Evolutionary conservation across 208 protist genomes (phyloP).

Genomic region (Acanthamoeba sp.): DNA sequence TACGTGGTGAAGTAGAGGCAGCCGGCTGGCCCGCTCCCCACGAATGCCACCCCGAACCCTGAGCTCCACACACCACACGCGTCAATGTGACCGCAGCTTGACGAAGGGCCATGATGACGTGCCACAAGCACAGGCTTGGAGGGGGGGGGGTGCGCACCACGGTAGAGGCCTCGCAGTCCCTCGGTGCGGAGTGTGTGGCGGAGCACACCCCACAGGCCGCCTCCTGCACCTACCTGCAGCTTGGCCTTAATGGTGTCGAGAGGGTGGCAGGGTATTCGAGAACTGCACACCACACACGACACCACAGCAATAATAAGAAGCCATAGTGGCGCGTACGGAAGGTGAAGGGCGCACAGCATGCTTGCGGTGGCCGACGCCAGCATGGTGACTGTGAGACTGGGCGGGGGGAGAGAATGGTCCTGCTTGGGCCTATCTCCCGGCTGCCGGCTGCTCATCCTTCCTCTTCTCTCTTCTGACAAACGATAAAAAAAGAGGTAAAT

Average conservation of each 20-base stretch:
- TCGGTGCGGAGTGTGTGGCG: not conserved
- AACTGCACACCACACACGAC: not conserved
- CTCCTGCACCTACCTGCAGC: not conserved
- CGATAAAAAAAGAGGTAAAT: not conserved
- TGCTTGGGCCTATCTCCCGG: not conserved
- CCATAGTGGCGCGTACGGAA: no score
- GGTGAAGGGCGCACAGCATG: constrained; percentile 4
- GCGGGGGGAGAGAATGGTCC: not conserved
- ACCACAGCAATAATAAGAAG: no score
- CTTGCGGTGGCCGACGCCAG: constrained; percentile 5
- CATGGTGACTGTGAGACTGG: not conserved
- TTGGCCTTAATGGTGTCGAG: constrained; percentile 54
- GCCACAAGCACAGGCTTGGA: not conserved
- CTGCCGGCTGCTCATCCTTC: not conserved
- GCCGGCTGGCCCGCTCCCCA: constrained; percentile 32
- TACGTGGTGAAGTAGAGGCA: constrained; percentile 73
- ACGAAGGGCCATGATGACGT: no score
- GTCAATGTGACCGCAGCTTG: no score
- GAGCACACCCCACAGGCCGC: not conserved
- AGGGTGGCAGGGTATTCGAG: constrained; percentile 44
- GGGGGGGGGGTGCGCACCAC: not conserved
- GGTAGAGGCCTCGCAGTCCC: constrained; percentile 19
- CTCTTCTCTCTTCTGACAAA: not conserved
- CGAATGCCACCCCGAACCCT: not conserved
- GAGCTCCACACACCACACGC: not conserved